phyloP scores from a whole-genome alignment of 768 basidiomycete genomes.

The Sutorius australiensis region DNA sequence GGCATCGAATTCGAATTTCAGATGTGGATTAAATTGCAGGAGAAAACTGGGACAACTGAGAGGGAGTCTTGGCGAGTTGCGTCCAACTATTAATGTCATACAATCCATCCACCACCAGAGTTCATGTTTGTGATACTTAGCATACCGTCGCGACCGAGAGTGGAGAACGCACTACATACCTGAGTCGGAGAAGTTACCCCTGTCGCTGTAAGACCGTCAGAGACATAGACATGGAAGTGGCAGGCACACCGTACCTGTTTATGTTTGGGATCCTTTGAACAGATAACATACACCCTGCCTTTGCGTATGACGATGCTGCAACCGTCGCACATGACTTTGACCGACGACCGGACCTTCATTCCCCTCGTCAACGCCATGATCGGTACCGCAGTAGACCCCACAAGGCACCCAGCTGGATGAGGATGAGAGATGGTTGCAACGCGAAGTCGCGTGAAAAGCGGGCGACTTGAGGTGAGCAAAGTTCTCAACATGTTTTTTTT shows the following conservation, averaged over 20 bases:
- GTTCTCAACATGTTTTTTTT: conserved; percentile 51
- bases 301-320: conserved; percentile 87
- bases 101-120: neutral
- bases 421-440: conserved; percentile 33
- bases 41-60: neutral
- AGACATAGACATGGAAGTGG: neutral
- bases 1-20: conserved; percentile 87
- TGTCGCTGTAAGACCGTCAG: conserved; percentile 49
- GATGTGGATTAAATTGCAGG: conserved; percentile 75
- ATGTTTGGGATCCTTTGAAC: conserved; percentile 92
- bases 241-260: conserved; percentile 68
- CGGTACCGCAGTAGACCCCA: conserved; percentile 7
- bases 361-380: conserved; percentile 54
- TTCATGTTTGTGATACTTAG: neutral
- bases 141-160: neutral
- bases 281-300: conserved; percentile 89
- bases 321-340: conserved; percentile 93
- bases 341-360: conserved; percentile 95
- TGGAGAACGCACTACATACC: neutral
- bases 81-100: conserved; percentile 1
- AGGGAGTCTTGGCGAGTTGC: neutral
- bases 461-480: conserved; percentile 58
- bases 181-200: conserved; percentile 39
- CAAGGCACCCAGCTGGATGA: conserved; percentile 25
- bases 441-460: conserved; percentile 53